phyloP scores from a whole-genome alignment of 2,329 filamentous ascomycete species.

The Phialemoniopsis sp. region DNA sequence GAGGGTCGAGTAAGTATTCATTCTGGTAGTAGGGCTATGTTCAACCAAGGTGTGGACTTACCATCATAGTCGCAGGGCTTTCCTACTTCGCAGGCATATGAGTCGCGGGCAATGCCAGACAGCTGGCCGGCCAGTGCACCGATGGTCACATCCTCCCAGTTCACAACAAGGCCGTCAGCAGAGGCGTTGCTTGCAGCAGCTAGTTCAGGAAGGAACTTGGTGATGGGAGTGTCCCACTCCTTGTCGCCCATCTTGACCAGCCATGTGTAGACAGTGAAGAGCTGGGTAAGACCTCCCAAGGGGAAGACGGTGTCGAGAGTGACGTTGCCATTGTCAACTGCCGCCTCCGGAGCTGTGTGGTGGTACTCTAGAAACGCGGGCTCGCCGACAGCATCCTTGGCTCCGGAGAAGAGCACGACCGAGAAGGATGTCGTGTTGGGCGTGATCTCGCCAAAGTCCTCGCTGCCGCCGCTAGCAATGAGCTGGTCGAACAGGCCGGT shows the following conservation, averaged over 20 bases:
- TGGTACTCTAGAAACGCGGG: slow-evolving; percentile 30
- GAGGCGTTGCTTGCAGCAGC: slow-evolving; percentile 3
- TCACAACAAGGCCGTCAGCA: slow-evolving; percentile 14
- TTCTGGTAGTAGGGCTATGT: not conserved
- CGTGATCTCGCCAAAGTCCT: slow-evolving; percentile 15
- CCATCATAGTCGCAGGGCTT: slow-evolving; percentile 7
- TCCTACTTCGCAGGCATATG: slow-evolving; percentile 8
- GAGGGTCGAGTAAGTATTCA: too few species aligned
- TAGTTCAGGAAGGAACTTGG: slow-evolving; percentile 37
- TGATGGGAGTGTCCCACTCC: slow-evolving; percentile 34
- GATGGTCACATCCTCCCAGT: slow-evolving; percentile 18
- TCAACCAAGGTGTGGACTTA: slow-evolving; percentile 18
- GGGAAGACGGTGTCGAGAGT: slow-evolving; percentile 27
- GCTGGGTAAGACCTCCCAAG: slow-evolving; percentile 30
- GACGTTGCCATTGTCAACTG: slow-evolving; percentile 19
- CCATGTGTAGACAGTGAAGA: slow-evolving; percentile 26
- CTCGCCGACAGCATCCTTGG: slow-evolving; percentile 8
- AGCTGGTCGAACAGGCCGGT: slow-evolving; percentile 13
- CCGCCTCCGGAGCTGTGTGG: slow-evolving; percentile 27
- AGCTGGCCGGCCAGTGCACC: slow-evolving; percentile 17
- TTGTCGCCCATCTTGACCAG: slow-evolving; percentile 19
- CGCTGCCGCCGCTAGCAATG: slow-evolving; percentile 9
- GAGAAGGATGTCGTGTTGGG: slow-evolving; percentile 20
- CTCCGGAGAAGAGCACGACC: slow-evolving; percentile 15
- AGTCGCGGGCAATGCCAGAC: slow-evolving; percentile 18